Base-by-base conservation (phyloP, 2,329 filamentous ascomycete genomes). In the Alternaria gansuensis region DNA sequence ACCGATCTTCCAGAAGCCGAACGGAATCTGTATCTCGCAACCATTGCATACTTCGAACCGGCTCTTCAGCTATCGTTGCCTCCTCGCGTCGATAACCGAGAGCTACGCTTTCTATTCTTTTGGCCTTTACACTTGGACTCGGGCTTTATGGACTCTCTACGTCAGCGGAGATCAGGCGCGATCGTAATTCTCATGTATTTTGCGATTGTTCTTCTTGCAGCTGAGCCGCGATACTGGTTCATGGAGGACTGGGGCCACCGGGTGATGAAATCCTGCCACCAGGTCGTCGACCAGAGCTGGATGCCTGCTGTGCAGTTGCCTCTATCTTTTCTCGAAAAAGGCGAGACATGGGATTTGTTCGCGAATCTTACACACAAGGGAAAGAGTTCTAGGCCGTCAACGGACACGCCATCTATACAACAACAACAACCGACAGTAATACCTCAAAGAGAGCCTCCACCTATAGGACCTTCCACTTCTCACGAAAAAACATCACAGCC, bases 161-260 rank as follows among this genome's bases (percentile, higher is more conserved):
- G 72, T 5, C 64, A 72, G 36, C 64, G 66, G 23, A 67, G 76
- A 14, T 68, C 77, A 7, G 72, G 70, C 1, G 75, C 77, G 2
- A 60, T 81, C 21, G 70, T 76, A 3, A 57, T 81, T 23, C 54
- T 81, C 13, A 75, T 78, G 43, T 70, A 78, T 51, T 81, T 78
- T 56, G 71, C 75, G 13, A 68, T 77, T 11, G 61, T 78, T 7
- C 61, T 80, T 3, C 68, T 71, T 23, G 66, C 65, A 5, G 65
- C 77, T 5, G 77, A 78, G 54, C 57, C 66, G 66, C 57, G 63
- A 11, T 78, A 75, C 69, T 81, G 70, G 79, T 79, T 78, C 80
- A 68, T 78, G 57, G 55, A 72, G 2, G 74, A 73, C 1, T 76
- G 77, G 74, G 74, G 68, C 17, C 58, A 71, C 36, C 62, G 69